Evolutionary conservation across 768 basidiomycete genomes (phyloP).

Genomic region (Tulasnella sp.): DNA sequence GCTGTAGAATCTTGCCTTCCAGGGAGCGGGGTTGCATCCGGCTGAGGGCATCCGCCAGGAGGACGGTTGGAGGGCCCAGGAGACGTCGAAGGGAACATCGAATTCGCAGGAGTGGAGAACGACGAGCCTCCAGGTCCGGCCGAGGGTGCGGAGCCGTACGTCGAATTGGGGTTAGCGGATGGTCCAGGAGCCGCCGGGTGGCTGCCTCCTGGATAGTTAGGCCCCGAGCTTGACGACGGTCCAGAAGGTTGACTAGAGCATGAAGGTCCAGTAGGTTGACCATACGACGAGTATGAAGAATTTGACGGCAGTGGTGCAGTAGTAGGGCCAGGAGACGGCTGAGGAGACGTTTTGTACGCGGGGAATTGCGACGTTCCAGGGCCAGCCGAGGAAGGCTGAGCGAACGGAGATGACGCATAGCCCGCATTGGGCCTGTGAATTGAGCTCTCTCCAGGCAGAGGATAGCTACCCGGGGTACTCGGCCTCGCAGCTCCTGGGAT

Average conservation of each 20-base stretch:
- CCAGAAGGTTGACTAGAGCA: background rate
- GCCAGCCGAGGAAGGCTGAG: background rate
- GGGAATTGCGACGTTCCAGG: background rate
- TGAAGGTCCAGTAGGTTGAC: background rate
- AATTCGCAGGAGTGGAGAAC: constrained; percentile 14
- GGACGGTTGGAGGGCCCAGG: constrained; percentile 23
- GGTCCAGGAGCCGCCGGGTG: constrained; percentile 13
- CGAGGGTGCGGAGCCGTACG: background rate
- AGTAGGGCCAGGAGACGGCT: background rate
- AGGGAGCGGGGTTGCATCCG: background rate
- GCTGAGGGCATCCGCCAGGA: constrained; percentile 21
- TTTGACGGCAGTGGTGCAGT: background rate
- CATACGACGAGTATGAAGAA: background rate
- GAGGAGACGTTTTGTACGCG: background rate
- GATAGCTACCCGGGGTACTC: background rate
- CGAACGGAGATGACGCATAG: background rate
- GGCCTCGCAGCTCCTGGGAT: background rate
- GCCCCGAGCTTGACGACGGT: background rate
- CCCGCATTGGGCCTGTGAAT: background rate
- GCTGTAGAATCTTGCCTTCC: background rate
- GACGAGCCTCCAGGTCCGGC: constrained; percentile 14
- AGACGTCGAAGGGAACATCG: constrained; percentile 21
- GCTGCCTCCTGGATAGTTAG: constrained; percentile 11
- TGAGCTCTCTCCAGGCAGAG: background rate
- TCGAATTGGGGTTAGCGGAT: background rate